Base-by-base conservation (phyloP, 208 protist species). In the Angomonas ambiguus region DNA sequence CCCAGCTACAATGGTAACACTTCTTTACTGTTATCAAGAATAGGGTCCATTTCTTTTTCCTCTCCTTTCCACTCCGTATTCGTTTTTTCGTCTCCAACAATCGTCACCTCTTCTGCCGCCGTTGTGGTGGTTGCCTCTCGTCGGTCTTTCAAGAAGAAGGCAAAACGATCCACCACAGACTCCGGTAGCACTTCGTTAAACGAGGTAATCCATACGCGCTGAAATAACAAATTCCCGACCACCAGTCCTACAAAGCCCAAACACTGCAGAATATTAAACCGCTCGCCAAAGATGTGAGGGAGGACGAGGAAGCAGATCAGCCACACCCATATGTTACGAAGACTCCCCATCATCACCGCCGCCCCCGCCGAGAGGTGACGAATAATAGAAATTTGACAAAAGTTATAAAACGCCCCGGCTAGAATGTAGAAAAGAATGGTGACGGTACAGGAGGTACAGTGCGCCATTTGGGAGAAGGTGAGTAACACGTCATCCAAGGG, bases 241-340 rank as follows among this genome's bases (percentile, higher is more conserved):
- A 90, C 65, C 2, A 91, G 70, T 57, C 71, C 62, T 20, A 77
- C 24, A 62, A 94, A 94, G 11, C 87, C 85, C 1, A 83, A 35
- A 28, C 89, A 73, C 72, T 91, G 85, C 57, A 91, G 35, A 16
- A 74, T 1, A 69, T 78, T 83, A 72, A 93, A 88, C 25, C 64
- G 62, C 59, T 93, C 84, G 10, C 79, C 74, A 69, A 91, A 93
- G 42, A 87, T 42, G 41, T 66, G 69, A 28, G 83, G 81, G 27
- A 88, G 62, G 5, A 53, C 45, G 27, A 81, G 49, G 10, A 93
- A 73, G 51, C 76, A 87, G 28, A 82, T 71, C 5, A 78, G 59
- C 82, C 84, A 91, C 58, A 89, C 84, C 10, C 71, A 85, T 10
- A 91, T 63, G 64, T 88, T 91, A 59, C 87, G 80, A 34, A 89